Percentiles rank a stretch among this genome's conserved stretches.
phyloP scores from a whole-genome alignment of 176 grass and related monocot genomes.

The Areca catechu region DNA sequence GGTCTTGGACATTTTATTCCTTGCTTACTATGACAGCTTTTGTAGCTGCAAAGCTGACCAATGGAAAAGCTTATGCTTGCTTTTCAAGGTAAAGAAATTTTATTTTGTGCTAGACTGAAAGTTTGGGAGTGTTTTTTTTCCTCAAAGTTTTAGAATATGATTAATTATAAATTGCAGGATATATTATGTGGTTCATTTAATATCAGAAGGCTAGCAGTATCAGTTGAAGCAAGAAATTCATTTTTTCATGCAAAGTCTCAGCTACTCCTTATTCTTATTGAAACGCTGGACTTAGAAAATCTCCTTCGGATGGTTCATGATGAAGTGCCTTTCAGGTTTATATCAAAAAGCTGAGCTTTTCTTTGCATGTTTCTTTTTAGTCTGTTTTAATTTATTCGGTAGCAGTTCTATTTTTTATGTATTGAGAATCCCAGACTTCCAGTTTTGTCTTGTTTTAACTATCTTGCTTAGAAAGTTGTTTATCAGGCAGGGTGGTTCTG shows the following conservation, averaged over 20 bases:
- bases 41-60: slow-evolving; percentile 45
- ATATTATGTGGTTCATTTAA: slow-evolving; percentile 73
- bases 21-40: slow-evolving; percentile 75
- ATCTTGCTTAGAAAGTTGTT: slow-evolving; percentile 1
- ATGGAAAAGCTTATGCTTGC: slow-evolving; percentile 66
- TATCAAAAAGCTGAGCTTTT: slow-evolving; percentile 1
- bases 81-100: slow-evolving; percentile 54
- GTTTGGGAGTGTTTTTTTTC: not conserved
- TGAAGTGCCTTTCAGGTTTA: slow-evolving; percentile 69
- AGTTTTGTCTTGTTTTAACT: no score
- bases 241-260: slow-evolving; percentile 80
- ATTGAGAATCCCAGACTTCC: not conserved
- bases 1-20: slow-evolving; percentile 80
- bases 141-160: slow-evolving; percentile 15
- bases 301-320: slow-evolving; percentile 67
- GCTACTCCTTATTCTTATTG: slow-evolving; percentile 71
- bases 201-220: slow-evolving; percentile 56
- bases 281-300: slow-evolving; percentile 87
- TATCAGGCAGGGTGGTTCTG: slow-evolving; percentile 51
- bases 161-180: slow-evolving; percentile 31
- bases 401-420: not conserved
- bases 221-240: slow-evolving; percentile 62
- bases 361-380: slow-evolving; percentile 4
- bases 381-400: not conserved
- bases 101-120: not conserved